These are phyloP conservation scores for Limnanthes douglasii DNA, from an alignment of 345 rosid genomes.

Conservation along the genomic window DNA sequence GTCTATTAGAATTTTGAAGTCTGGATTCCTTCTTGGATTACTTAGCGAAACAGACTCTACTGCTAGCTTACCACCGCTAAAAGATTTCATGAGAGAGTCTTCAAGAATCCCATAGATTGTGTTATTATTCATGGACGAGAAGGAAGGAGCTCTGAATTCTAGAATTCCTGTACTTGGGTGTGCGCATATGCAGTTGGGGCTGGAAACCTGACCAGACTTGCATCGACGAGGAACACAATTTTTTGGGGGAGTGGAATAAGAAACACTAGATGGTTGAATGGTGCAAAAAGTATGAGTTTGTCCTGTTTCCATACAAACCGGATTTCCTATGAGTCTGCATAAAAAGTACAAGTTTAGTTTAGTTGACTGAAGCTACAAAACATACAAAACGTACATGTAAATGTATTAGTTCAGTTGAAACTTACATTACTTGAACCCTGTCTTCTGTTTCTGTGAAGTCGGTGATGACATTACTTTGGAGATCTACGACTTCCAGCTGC, in stretches of 20 bases:
- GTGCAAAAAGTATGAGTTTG: slow-evolving; percentile 22
- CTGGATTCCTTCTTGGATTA: slow-evolving; percentile 34
- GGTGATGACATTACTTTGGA: slow-evolving; percentile 33
- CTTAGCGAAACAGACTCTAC: slow-evolving; percentile 49
- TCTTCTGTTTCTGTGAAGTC: slow-evolving; percentile 7
- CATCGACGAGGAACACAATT: slow-evolving; percentile 32
- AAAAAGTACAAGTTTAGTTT: slow-evolving; percentile 1
- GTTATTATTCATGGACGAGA: slow-evolving; percentile 35
- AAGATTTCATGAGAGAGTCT: slow-evolving; percentile 10
- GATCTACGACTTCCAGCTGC: slow-evolving; percentile 36
- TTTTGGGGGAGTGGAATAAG: slow-evolving; percentile 23
- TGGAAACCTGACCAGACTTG: slow-evolving; percentile 19
- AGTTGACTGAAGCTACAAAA: neutral
- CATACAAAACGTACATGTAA: neutral
- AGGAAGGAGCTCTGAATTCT: slow-evolving; percentile 44
- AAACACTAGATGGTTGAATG: slow-evolving; percentile 5
- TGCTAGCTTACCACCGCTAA: slow-evolving; percentile 22
- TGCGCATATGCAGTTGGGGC: slow-evolving; percentile 51
- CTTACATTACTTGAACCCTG: slow-evolving; percentile 35
- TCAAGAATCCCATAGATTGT: slow-evolving; percentile 22
- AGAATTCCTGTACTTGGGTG: slow-evolving; percentile 52
- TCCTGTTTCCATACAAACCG: slow-evolving; percentile 35
- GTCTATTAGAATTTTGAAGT: slow-evolving; percentile 26
- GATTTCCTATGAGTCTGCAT: slow-evolving; percentile 58
- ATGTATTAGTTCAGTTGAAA: no score